phyloP scores from a whole-genome alignment of 805 yeast species.

The Blastobotrys muscicola region DNA sequence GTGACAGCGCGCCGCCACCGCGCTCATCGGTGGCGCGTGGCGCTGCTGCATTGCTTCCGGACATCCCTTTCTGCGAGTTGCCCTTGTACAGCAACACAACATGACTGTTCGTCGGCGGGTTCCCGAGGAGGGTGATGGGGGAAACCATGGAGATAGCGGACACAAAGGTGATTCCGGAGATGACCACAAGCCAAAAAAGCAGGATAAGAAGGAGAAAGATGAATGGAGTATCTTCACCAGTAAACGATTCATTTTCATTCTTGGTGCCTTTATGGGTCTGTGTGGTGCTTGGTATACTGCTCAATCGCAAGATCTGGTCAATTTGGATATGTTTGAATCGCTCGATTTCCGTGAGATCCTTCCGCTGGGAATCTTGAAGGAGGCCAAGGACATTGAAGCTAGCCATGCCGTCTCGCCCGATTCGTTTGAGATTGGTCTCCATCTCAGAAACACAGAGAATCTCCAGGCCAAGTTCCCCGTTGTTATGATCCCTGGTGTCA shows the following conservation, averaged over 20 bases:
- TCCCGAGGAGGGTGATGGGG: too few relatives aligned
- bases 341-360: slow-evolving; percentile 65
- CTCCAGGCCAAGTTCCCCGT: slow-evolving; percentile 63
- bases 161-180: too few relatives aligned
- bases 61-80: too few relatives aligned
- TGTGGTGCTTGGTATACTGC: slow-evolving; percentile 55
- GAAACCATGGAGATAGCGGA: too few relatives aligned
- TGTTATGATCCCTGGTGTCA: slow-evolving; percentile 91
- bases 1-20: too few relatives aligned
- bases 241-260: slow-evolving; percentile 48
- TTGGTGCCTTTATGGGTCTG: slow-evolving; percentile 71
- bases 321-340: slow-evolving; percentile 45
- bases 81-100: too few relatives aligned
- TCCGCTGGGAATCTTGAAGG: slow-evolving; percentile 55
- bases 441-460: slow-evolving; percentile 43
- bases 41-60: too few relatives aligned
- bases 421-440: slow-evolving; percentile 79
- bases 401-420: slow-evolving; percentile 45
- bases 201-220: too few relatives aligned
- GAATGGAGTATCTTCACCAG: too few relatives aligned
- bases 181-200: too few relatives aligned
- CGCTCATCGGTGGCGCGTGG: too few relatives aligned
- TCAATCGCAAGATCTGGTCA: slow-evolving; percentile 32
- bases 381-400: slow-evolving; percentile 47
- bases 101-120: too few relatives aligned